Conservation (phyloP, 192 early-diverging fungal species). For the Umbelopsis ramanniana region DNA sequence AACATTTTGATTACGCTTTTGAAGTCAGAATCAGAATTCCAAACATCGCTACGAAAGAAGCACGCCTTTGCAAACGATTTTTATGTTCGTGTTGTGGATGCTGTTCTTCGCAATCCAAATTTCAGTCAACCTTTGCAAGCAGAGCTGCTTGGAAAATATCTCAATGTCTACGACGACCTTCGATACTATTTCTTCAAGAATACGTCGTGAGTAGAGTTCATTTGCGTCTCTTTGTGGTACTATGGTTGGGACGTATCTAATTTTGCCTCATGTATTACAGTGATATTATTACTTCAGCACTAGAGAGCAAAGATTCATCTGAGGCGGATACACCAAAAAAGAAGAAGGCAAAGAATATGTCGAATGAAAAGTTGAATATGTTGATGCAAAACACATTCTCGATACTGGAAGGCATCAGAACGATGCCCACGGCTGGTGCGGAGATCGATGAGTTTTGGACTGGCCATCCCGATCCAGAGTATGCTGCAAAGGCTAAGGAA, state of each 20-base stretch:
- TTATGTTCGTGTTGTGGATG: slow-evolving; percentile 59
- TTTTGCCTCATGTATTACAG: background rate
- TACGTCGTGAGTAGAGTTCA: slow-evolving; percentile 44
- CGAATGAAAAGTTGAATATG: slow-evolving; percentile 39
- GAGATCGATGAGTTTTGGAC: slow-evolving; percentile 71
- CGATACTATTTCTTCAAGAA: slow-evolving; percentile 83
- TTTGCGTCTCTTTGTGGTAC: background rate
- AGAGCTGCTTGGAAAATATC: slow-evolving; percentile 67
- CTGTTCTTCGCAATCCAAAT: slow-evolving; percentile 58
- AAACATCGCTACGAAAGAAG: slow-evolving; percentile 33
- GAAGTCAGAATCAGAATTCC: slow-evolving; percentile 60
- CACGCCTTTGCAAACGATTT: slow-evolving; percentile 75
- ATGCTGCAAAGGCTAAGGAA: slow-evolving; percentile 22
- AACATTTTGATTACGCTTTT: slow-evolving; percentile 76
- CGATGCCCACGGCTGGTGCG: slow-evolving; percentile 57
- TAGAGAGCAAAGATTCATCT: slow-evolving; percentile 38
- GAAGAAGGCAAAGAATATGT: slow-evolving; percentile 19
- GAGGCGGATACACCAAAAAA: slow-evolving; percentile 48
- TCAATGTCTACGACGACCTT: slow-evolving; percentile 86
- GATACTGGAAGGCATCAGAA: slow-evolving; percentile 60
- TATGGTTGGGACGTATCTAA: background rate
- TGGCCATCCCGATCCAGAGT: slow-evolving; percentile 47
- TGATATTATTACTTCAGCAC: slow-evolving; percentile 26
- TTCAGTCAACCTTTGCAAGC: slow-evolving; percentile 66
- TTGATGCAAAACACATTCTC: slow-evolving; percentile 64